Evolutionary conservation across 2,329 filamentous ascomycete species (phyloP).

Genomic region (Colletotrichum spinosum): DNA sequence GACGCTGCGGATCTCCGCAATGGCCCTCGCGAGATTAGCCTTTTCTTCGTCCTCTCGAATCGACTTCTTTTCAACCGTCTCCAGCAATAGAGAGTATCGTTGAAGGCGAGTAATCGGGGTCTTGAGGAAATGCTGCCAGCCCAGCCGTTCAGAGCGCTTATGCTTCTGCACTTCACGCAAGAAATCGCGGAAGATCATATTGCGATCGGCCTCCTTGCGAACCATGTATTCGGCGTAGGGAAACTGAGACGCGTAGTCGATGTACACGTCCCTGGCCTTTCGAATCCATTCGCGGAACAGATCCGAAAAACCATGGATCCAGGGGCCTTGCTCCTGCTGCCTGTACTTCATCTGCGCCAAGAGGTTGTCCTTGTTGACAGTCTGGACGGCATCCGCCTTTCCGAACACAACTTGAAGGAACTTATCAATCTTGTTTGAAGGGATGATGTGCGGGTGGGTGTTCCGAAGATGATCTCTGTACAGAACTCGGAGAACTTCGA

Average conservation of each 20-base stretch:
- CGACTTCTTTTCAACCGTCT: constrained; percentile 87
- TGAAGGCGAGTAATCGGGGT: constrained; percentile 93
- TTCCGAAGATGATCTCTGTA: constrained; percentile 84
- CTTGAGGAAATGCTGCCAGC: constrained; percentile 96
- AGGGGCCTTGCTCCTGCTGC: constrained; percentile 96
- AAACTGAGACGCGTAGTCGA: constrained; percentile 91
- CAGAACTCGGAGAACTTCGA: constrained; percentile 85
- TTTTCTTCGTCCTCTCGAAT: constrained; percentile 89
- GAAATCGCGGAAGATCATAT: constrained; percentile 88
- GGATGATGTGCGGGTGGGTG: constrained; percentile 83
- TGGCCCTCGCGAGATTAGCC: constrained; percentile 82
- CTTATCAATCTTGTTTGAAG: constrained; percentile 79
- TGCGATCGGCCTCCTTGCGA: constrained; percentile 84
- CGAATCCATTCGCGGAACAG: constrained; percentile 99
- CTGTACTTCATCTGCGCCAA: constrained; percentile 95
- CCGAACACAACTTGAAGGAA: constrained; percentile 92
- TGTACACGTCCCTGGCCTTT: constrained; percentile 88
- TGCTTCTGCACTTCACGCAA: constrained; percentile 83
- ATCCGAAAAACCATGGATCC: constrained; percentile 93
- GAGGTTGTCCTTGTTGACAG: constrained; percentile 92
- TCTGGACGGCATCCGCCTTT: constrained; percentile 87
- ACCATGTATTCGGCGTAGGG: constrained; percentile 86
- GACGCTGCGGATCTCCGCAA: constrained; percentile 91
- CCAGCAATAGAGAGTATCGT: constrained; percentile 85
- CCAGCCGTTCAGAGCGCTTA: constrained; percentile 82